Conservation (phyloP, 352 stramenopile genomes). For the Phytophthora cryptogea region DNA sequence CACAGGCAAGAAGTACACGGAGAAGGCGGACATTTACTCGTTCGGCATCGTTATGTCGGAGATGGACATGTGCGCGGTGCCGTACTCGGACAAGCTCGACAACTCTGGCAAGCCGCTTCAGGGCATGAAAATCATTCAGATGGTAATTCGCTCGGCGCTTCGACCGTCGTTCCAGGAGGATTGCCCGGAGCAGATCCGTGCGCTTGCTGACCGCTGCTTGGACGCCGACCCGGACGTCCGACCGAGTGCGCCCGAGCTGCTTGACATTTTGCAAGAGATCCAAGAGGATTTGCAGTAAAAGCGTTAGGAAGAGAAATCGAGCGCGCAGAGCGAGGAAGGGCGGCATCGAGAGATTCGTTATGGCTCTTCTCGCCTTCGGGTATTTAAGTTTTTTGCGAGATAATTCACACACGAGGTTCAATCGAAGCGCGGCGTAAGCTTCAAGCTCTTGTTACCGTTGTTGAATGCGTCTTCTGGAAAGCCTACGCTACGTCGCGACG, state of each 20-base stretch:
- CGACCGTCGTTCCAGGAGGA: slow-evolving; percentile 58
- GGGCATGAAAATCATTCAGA: slow-evolving; percentile 83
- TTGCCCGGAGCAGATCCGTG: slow-evolving; percentile 55
- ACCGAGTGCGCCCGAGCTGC: slow-evolving; percentile 51
- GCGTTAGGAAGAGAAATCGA: slow-evolving; percentile 23
- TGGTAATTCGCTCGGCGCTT: slow-evolving; percentile 69
- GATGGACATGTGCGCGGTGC: slow-evolving; percentile 76
- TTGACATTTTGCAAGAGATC: slow-evolving; percentile 33
- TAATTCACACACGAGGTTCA: slow-evolving; percentile 26
- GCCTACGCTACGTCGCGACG: background rate
- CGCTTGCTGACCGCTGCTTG: slow-evolving; percentile 68
- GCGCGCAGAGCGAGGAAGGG: slow-evolving; percentile 16
- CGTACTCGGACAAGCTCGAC: slow-evolving; percentile 80
- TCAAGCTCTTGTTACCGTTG: background rate
- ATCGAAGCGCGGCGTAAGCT: slow-evolving; percentile 1
- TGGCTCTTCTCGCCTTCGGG: slow-evolving; percentile 22
- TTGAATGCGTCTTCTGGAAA: slow-evolving; percentile 2
- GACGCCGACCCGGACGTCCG: slow-evolving; percentile 66
- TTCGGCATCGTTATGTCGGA: slow-evolving; percentile 88
- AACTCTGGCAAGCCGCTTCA: slow-evolving; percentile 70
- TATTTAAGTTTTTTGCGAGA: slow-evolving; percentile 39
- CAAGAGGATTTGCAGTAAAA: slow-evolving; percentile 42
- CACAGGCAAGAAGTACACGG: slow-evolving; percentile 79
- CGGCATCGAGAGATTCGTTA: slow-evolving; percentile 18
- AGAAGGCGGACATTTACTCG: slow-evolving; percentile 83